phyloP scores from a whole-genome alignment of 768 basidiomycete genomes.

The Psilocybe cyanescens region DNA sequence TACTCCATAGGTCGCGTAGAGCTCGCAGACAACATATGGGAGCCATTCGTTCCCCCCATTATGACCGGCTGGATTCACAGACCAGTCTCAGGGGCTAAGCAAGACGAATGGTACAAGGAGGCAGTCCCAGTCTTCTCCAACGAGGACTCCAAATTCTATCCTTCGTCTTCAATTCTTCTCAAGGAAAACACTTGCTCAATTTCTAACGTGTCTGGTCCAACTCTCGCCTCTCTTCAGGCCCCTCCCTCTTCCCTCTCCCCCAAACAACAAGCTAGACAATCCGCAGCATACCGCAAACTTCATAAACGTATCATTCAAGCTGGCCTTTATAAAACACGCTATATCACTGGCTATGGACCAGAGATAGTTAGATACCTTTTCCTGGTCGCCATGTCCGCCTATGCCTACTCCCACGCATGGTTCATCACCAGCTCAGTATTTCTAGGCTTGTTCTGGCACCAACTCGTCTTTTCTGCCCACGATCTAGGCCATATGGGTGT shows the following conservation, averaged over 20 bases:
- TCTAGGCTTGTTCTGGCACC: slow-evolving; percentile 94
- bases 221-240: slow-evolving; percentile 54
- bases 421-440: slow-evolving; percentile 75
- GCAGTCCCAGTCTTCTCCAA: slow-evolving; percentile 47
- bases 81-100: slow-evolving; percentile 34
- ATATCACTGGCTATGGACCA: slow-evolving; percentile 86
- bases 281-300: slow-evolving; percentile 78
- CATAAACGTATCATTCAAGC: slow-evolving; percentile 75
- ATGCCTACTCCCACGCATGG: slow-evolving; percentile 67
- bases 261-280: slow-evolving; percentile 65
- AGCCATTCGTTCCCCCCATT: slow-evolving; percentile 84
- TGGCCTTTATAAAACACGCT: slow-evolving; percentile 85
- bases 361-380: slow-evolving; percentile 81
- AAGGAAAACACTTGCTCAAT: slow-evolving; percentile 43
- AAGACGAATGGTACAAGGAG: slow-evolving; percentile 68
- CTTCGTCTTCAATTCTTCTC: slow-evolving; percentile 64
- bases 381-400: slow-evolving; percentile 60
- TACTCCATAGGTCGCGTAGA: slow-evolving; percentile 77
- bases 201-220: slow-evolving; percentile 29
- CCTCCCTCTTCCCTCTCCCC: slow-evolving; percentile 58
- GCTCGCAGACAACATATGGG: slow-evolving; percentile 63
- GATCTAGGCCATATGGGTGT: slow-evolving; percentile 96
- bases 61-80: slow-evolving; percentile 81
- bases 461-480: slow-evolving; percentile 89
- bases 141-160: slow-evolving; percentile 31